phyloP scores from a whole-genome alignment of 345 rosid genomes.

The Rhizophora mangle region DNA sequence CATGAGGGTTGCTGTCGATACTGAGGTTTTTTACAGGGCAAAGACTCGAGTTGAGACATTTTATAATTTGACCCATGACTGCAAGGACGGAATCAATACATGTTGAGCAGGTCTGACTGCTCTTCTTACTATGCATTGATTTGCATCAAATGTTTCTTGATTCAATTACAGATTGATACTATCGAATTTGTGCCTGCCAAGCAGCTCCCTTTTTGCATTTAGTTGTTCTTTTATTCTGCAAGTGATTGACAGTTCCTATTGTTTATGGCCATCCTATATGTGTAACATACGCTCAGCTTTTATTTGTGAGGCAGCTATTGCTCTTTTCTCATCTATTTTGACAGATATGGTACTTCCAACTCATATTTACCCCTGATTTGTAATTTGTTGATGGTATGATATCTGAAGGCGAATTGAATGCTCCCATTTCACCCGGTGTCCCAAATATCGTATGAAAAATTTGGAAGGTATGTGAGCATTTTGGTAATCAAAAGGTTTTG shows the following conservation, averaged over 20 bases:
- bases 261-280: slow-evolving; percentile 16
- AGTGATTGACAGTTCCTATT: slow-evolving; percentile 13
- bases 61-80: slow-evolving; percentile 75
- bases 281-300: slow-evolving; percentile 19
- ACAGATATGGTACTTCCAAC: background rate
- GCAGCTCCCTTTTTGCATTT: slow-evolving; percentile 13
- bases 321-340: no score
- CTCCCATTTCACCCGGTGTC: no score
- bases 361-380: background rate
- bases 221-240: slow-evolving; percentile 22
- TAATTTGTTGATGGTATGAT: background rate
- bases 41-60: slow-evolving; percentile 84
- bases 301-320: background rate
- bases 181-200: slow-evolving; percentile 14
- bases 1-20: slow-evolving; percentile 96
- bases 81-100: slow-evolving; percentile 89
- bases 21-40: slow-evolving; percentile 75
- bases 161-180: slow-evolving; percentile 17
- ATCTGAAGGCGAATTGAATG: no score
- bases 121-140: slow-evolving; percentile 13
- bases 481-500: background rate
- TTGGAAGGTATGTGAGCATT: no score
- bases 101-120: slow-evolving; percentile 49
- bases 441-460: no score
- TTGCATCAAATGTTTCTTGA: slow-evolving; percentile 12